phyloP scores from a whole-genome alignment of 176 grass and related monocot genomes.

The Thinopyrum elongatum region DNA sequence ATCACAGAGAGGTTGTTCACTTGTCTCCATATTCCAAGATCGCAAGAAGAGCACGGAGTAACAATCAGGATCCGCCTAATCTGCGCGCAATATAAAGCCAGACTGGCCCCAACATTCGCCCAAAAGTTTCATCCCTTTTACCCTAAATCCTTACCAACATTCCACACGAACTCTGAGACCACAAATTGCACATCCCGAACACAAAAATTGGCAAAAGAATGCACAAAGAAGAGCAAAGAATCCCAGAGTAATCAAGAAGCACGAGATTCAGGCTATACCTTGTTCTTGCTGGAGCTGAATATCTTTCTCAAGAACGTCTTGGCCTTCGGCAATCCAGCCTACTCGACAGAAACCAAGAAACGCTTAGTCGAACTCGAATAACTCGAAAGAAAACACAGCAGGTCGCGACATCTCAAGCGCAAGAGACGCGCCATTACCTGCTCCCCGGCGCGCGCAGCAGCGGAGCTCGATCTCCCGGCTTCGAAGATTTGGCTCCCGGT shows the following conservation, averaged over 20 bases:
- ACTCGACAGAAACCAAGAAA: conserved; percentile 5
- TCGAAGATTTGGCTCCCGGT: neutral
- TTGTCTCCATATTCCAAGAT: neutral
- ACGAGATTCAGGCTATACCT: neutral
- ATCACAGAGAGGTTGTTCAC: neutral
- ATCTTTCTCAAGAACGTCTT: neutral
- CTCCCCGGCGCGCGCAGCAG: neutral
- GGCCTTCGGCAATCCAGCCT: neutral
- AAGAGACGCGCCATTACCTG: neutral
- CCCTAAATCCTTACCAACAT: conserved; percentile 4
- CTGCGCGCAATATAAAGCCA: neutral
- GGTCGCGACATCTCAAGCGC: neutral
- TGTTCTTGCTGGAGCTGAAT: neutral
- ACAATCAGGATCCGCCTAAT: neutral
- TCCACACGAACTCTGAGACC: neutral
- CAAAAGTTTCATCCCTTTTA: neutral
- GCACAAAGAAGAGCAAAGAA: neutral
- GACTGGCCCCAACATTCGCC: neutral
- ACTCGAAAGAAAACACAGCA: neutral
- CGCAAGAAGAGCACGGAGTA: neutral
- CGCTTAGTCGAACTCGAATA: neutral
- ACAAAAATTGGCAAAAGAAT: neutral
- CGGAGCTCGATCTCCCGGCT: neutral
- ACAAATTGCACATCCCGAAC: neutral
- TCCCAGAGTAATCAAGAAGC: neutral